Evolutionary conservation across 192 early-diverging fungal genomes (phyloP).

Genomic region (Allomyces javanicus): DNA sequence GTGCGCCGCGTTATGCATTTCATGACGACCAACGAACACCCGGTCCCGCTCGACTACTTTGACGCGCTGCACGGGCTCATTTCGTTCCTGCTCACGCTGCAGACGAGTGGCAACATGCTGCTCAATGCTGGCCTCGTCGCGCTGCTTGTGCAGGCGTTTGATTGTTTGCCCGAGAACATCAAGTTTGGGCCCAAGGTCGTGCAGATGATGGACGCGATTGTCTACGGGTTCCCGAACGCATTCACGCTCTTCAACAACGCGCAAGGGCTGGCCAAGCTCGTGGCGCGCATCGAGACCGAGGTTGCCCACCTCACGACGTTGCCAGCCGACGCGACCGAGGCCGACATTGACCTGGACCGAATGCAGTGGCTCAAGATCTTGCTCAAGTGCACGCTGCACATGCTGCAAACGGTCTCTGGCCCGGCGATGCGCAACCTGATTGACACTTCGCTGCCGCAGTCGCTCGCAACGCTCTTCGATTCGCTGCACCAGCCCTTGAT

Average conservation of each 20-base stretch:
- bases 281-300: slow-evolving; percentile 47
- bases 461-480: slow-evolving; percentile 51
- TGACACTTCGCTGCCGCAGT: slow-evolving; percentile 60
- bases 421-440: slow-evolving; percentile 82
- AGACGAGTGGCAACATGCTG: slow-evolving; percentile 70
- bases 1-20: slow-evolving; percentile 48
- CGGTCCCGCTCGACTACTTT: slow-evolving; percentile 42
- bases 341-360: slow-evolving; percentile 44
- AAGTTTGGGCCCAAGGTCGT: slow-evolving; percentile 36
- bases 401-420: slow-evolving; percentile 79
- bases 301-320: background rate
- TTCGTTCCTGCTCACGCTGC: slow-evolving; percentile 53
- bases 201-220: slow-evolving; percentile 59
- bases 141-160: slow-evolving; percentile 48
- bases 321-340: background rate
- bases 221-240: slow-evolving; percentile 52
- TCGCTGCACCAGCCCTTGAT: slow-evolving; percentile 61
- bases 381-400: slow-evolving; percentile 76
- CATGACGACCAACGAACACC: slow-evolving; percentile 17
- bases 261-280: slow-evolving; percentile 57
- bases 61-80: slow-evolving; percentile 68
- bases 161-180: background rate
- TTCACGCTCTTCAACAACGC: slow-evolving; percentile 65
- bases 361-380: slow-evolving; percentile 62
- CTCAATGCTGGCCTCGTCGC: slow-evolving; percentile 80